Conservation (phyloP, 1,139 yeast genomes). For the Suhomyces choctaworum region DNA sequence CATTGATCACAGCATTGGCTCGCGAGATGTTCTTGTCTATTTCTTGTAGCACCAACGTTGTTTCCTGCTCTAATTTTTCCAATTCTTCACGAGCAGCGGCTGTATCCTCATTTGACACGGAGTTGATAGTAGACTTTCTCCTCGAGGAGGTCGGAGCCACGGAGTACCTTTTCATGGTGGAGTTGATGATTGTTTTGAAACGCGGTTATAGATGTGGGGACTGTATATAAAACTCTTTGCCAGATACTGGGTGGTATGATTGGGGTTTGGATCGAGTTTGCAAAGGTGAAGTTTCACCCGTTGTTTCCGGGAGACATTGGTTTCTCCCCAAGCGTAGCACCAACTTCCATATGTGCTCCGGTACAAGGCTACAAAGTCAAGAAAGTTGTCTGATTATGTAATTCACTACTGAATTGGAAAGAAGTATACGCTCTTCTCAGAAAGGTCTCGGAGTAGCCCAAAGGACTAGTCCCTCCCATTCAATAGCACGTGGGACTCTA, state of each 20-base stretch:
- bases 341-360: no score
- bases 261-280: no score
- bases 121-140: constrained; percentile 32
- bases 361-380: no score
- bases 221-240: background rate
- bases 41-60: constrained; percentile 74
- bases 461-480: no score
- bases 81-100: constrained; percentile 49
- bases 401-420: no score
- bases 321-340: no score
- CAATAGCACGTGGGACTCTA: no score
- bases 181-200: constrained; percentile 4
- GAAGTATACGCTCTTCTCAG: no score
- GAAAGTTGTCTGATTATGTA: no score
- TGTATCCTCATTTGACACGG: constrained; percentile 20
- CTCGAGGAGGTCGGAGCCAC: constrained; percentile 43
- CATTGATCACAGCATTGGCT: constrained; percentile 64
- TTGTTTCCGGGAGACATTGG: no score
- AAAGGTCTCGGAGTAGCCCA: no score
- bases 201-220: constrained; percentile 1
- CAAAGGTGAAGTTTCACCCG: no score
- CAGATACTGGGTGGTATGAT: background rate
- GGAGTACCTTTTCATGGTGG: constrained; percentile 41
- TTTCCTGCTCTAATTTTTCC: constrained; percentile 72
- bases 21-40: constrained; percentile 71